These are phyloP conservation scores for Thermomucor indicae-seudaticae DNA, from an alignment of 371 early-diverging fungal species.

Conservation along the genomic window DNA sequence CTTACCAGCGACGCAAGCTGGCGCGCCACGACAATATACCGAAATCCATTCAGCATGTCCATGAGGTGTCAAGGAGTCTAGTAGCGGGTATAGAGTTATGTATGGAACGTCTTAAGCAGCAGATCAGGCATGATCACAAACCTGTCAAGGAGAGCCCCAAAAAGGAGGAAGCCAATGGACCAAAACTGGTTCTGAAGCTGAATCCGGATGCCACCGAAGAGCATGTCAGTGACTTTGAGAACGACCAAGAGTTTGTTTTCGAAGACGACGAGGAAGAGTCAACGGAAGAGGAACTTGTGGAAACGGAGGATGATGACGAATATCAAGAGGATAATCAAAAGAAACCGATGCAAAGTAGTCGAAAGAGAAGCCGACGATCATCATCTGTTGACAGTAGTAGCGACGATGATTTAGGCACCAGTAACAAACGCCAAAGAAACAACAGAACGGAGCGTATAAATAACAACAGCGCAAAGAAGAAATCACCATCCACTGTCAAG, in stretches of 20 bases:
- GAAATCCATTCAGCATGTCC: conserved; percentile 1
- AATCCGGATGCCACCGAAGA: conserved; percentile 3
- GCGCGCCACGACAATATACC: background rate
- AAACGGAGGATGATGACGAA: conserved; percentile 5
- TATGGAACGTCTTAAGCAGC: background rate
- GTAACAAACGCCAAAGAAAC: background rate
- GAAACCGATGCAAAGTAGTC: too few relatives aligned
- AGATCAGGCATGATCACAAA: background rate
- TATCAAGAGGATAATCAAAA: conserved; percentile 5
- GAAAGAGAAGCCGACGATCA: conserved; percentile 9
- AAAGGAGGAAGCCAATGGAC: background rate
- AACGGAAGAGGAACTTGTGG: conserved; percentile 14
- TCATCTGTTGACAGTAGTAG: background rate
- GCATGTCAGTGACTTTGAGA: conserved; percentile 16
- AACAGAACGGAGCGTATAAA: conserved; percentile 3
- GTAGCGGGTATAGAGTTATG: background rate
- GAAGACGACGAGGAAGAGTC: conserved; percentile 6
- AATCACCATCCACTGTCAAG: conserved; percentile 13
- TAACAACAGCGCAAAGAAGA: conserved; percentile 6
- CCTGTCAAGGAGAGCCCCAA: background rate
- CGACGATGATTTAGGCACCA: background rate
- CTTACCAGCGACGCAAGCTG: background rate
- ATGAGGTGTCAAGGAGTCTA: background rate
- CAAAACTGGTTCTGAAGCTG: conserved; percentile 5
- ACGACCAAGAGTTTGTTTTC: conserved; percentile 19